Conservation (phyloP, 495 filamentous ascomycete genomes). For the Alectoria sarmentosa region DNA sequence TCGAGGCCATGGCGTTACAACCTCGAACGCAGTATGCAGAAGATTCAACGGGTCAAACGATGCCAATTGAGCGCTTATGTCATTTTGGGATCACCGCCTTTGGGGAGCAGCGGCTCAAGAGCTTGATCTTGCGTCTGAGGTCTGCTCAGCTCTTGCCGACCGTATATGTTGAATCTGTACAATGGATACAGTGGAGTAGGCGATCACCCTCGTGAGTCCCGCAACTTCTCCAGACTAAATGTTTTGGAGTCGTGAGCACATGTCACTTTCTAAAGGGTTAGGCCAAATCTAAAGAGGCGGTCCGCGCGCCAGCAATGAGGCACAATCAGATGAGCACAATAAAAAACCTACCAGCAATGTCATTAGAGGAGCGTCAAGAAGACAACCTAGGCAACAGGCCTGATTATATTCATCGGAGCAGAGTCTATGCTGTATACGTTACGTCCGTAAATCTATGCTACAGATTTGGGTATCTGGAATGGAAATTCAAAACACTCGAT, state of each 20-base stretch:
- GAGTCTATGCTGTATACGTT: neutral
- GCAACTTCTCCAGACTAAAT: neutral
- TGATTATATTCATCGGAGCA: too few species aligned
- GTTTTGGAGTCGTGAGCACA: slow-evolving; percentile 37
- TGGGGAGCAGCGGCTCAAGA: neutral
- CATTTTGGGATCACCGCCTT: too few species aligned
- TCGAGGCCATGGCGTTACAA: neutral
- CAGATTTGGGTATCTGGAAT: neutral
- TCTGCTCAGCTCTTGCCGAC: neutral
- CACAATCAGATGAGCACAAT: neutral
- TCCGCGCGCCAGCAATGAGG: slow-evolving; percentile 4
- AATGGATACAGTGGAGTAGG: neutral
- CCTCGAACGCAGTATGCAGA: too few species aligned
- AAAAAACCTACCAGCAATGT: neutral
- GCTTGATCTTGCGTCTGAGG: neutral
- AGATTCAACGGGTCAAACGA: too few species aligned
- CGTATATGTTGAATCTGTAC: neutral
- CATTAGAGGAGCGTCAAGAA: neutral
- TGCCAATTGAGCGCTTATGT: neutral
- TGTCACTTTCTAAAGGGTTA: slow-evolving; percentile 43
- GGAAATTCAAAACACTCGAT: slow-evolving; percentile 10
- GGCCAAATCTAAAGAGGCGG: neutral
- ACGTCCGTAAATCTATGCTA: neutral
- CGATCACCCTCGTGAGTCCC: too few species aligned
- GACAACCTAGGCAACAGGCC: neutral